Conservation (phyloP, 2,329 filamentous ascomycete species). For the Emericellopsis cladophorae region DNA sequence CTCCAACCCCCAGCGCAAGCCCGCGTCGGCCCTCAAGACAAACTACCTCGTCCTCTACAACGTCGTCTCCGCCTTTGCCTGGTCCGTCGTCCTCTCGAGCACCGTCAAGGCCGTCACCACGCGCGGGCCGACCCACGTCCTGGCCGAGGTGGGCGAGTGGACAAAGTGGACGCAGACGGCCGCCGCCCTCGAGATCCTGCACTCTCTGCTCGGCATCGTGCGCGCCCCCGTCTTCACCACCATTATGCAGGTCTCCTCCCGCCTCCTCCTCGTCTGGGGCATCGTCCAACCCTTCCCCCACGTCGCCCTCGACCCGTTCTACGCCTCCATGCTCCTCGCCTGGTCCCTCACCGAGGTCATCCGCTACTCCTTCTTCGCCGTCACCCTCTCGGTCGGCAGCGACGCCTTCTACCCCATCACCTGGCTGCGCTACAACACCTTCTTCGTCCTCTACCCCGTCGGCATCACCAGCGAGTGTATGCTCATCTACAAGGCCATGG, state of each 20-base stretch:
- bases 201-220: constrained; percentile 69
- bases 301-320: constrained; percentile 45
- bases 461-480: constrained; percentile 82
- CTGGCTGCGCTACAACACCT: constrained; percentile 86
- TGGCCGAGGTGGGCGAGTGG: constrained; percentile 50
- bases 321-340: constrained; percentile 68
- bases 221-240: constrained; percentile 78
- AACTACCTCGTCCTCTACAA: constrained; percentile 83
- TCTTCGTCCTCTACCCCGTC: constrained; percentile 83
- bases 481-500: constrained; percentile 64
- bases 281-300: constrained; percentile 64
- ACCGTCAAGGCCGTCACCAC: constrained; percentile 42
- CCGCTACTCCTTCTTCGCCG: constrained; percentile 82
- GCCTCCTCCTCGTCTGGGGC: constrained; percentile 81
- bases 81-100: constrained; percentile 64
- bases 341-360: constrained; percentile 90
- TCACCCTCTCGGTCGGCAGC: constrained; percentile 42
- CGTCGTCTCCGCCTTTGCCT: constrained; percentile 60
- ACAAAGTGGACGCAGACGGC: constrained; percentile 73
- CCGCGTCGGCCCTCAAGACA: constrained; percentile 35
- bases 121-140: constrained; percentile 46
- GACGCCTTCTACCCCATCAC: constrained; percentile 52
- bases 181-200: constrained; percentile 71
- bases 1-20: constrained; percentile 80
- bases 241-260: constrained; percentile 76